phyloP scores from a whole-genome alignment of 306 rosid genomes.

The Quercus bicolor region DNA sequence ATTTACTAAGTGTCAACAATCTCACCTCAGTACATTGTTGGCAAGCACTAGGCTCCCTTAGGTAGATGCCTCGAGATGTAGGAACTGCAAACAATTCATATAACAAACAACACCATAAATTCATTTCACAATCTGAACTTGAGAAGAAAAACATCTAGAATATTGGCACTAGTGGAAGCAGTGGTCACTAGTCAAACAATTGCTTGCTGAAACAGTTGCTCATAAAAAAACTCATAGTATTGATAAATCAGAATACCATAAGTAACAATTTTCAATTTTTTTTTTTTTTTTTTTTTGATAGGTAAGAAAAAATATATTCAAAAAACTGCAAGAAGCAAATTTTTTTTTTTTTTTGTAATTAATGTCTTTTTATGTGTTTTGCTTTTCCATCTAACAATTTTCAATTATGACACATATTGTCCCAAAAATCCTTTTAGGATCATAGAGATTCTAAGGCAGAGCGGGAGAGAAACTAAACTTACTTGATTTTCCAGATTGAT shows the following conservation, averaged over 20 bases:
- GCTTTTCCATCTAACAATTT: too few species aligned
- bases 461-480: conserved; percentile 39
- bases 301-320: too few species aligned
- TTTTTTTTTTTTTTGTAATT: too few species aligned
- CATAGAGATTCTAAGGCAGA: not conserved
- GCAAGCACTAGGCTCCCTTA: conserved; percentile 85
- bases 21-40: conserved; percentile 77
- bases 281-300: too few species aligned
- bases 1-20: conserved; percentile 25
- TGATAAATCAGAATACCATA: not conserved
- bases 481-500: conserved; percentile 80
- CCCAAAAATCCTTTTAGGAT: not conserved
- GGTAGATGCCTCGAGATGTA: conserved; percentile 80
- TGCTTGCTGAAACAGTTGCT: not conserved
- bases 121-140: not conserved
- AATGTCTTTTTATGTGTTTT: too few species aligned
- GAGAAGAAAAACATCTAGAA: not conserved
- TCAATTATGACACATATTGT: not conserved
- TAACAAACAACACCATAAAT: conserved; percentile 1
- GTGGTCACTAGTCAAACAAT: not conserved
- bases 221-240: not conserved
- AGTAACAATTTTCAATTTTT: not conserved
- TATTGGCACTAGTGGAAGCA: not conserved
- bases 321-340: too few species aligned
- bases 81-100: conserved; percentile 60